Percentiles rank a stretch among this genome's conserved stretches.
Evolutionary conservation across 129 eudicot genomes (phyloP).

Genomic region (Kitagawia praeruptora): DNA sequence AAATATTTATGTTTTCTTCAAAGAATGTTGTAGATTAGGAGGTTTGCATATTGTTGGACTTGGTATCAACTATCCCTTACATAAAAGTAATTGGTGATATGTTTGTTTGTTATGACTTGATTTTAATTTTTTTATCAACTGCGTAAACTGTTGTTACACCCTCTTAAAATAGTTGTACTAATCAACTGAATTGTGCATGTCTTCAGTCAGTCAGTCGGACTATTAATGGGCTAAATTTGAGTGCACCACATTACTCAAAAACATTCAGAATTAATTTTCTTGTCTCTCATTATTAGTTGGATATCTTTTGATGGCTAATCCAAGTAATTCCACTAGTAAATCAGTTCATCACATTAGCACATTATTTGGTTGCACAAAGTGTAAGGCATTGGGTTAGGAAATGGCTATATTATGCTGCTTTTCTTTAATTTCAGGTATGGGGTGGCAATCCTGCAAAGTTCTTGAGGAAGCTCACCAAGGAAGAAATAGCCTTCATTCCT

Average conservation of each 20-base stretch:
- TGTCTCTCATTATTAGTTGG: background rate
- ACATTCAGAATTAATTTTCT: background rate
- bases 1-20: background rate
- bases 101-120: no score
- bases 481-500: slow-evolving; percentile 80
- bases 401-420: background rate
- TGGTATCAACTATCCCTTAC: background rate
- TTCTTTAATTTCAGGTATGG: slow-evolving; percentile 54
- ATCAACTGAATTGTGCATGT: background rate
- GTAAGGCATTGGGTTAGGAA: background rate
- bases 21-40: background rate
- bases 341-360: background rate
- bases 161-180: background rate
- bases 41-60: background rate
- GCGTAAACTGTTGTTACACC: background rate
- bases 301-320: background rate
- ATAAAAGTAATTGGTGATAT: background rate
- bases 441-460: slow-evolving; percentile 98
- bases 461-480: slow-evolving; percentile 89
- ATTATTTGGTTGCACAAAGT: background rate
- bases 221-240: background rate
- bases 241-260: background rate
- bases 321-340: background rate
- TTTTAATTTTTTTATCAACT: background rate
- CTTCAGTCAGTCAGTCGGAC: background rate